Base-by-base conservation (phyloP, 371 early-diverging fungal species). In the Mortierella sp. region DNA sequence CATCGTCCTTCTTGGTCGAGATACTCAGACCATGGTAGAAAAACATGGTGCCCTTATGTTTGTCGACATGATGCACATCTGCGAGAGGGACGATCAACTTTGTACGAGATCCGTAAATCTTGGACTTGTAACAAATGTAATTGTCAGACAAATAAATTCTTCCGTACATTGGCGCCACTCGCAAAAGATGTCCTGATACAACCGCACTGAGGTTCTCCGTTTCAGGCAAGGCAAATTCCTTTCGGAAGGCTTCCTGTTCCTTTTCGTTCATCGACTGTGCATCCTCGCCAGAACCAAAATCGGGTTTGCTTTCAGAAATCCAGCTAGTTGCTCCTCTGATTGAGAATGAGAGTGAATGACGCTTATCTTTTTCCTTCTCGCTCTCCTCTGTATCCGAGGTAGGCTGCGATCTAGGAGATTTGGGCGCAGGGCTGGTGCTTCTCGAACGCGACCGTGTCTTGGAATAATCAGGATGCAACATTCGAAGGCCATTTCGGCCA, bases 41-140 rank as follows among this genome's bases (percentile, higher is more conserved):
- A 21, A 86, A 62, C 15, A 66, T 53, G 0, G 72, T 75, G 4
- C 81, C 81, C 46, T 81, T 71, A 47, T 80, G 75, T 48, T 75
- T 74, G 59, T 77, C 58, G 23, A 77, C 66, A 23, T 51, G 55
- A 1, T 71, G 51, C 23, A 88, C 65, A 57, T 88, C 88, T 5
- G 73, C 56, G 23, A 88, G 58, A 9, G 87, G 87, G 11, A 69
- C 52, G 52, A 57, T 82, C 60, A 88, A 88, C 74, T 89, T 90
- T 11, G 88, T 84, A 50, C 86, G 81, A 2, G 85, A 84, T 1
- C 89, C 90, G 63, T 90, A 84, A 1, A 87, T 80, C 64, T 85
- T 87, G 7, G 92, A 90, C 61, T 88, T 88, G 72, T 88, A 94
- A 55, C 89, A 91, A 7, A 94, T 68, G 69, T 89, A 87, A 66